Conservation (phyloP, 192 early-diverging fungal genomes). For the Rhizoclosmatium globosum region DNA sequence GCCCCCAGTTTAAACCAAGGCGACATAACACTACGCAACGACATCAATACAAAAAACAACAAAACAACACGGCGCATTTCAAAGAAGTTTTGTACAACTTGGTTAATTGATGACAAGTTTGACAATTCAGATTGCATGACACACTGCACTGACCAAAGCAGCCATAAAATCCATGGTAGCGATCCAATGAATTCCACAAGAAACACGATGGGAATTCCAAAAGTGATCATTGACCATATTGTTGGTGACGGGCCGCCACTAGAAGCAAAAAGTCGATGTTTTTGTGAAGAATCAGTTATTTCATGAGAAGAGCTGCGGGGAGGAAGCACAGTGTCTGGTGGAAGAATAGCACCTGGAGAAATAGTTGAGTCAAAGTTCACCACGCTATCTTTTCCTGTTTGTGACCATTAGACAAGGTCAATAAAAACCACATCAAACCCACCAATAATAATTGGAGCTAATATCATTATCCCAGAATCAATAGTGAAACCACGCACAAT, state of each 20-base stretch:
- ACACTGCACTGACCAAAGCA: constrained; percentile 45
- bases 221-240: constrained; percentile 22
- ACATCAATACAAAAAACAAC: constrained; percentile 43
- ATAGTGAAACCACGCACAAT: constrained; percentile 50
- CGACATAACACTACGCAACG: constrained; percentile 30
- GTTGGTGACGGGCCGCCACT: constrained; percentile 32
- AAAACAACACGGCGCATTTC: constrained; percentile 45
- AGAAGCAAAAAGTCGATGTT: constrained; percentile 34
- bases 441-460: constrained; percentile 50
- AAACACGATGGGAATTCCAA: constrained; percentile 45
- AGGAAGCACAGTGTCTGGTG: constrained; percentile 45
- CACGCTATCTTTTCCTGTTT: constrained; percentile 24
- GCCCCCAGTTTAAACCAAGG: constrained; percentile 44
- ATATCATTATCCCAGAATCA: constrained; percentile 44
- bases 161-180: constrained; percentile 47
- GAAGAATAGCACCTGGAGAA: constrained; percentile 46
- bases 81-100: constrained; percentile 43
- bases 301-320: constrained; percentile 52
- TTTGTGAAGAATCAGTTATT: constrained; percentile 31
- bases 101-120: neutral
- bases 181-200: constrained; percentile 37
- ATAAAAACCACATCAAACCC: neutral
- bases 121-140: constrained; percentile 26
- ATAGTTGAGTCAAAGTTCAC: constrained; percentile 48
- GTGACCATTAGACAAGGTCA: neutral